Evolutionary conservation across 331 rosid genomes (phyloP).

Genomic region (Rosa hybrid): DNA sequence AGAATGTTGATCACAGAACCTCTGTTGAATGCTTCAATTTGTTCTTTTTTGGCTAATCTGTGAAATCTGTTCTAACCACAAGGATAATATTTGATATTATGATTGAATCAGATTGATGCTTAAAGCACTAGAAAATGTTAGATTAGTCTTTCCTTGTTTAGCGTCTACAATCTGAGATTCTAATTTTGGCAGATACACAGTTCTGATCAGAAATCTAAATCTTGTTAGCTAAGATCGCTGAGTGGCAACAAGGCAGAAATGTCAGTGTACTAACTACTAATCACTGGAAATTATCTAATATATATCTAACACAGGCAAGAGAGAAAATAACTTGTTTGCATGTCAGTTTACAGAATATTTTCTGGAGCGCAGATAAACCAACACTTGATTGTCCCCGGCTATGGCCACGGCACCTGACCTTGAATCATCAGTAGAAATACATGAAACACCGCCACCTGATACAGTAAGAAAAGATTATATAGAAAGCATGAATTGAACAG

Average conservation of each 20-base stretch:
- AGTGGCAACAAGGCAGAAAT: background rate
- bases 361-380: constrained; percentile 49
- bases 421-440: constrained; percentile 68
- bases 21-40: too few relatives aligned
- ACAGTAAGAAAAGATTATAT: background rate
- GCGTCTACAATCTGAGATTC: too few relatives aligned
- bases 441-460: constrained; percentile 54
- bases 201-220: too few relatives aligned
- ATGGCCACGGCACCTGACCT: constrained; percentile 61
- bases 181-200: too few relatives aligned
- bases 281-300: background rate
- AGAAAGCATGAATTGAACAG: background rate
- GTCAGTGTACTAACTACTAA: background rate
- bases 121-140: too few relatives aligned
- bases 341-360: constrained; percentile 25
- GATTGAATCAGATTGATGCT: too few relatives aligned
- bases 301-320: background rate
- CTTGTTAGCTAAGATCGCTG: too few relatives aligned
- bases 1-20: too few relatives aligned
- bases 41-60: too few relatives aligned
- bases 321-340: background rate
- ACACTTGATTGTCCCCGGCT: constrained; percentile 46
- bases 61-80: too few relatives aligned
- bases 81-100: too few relatives aligned
- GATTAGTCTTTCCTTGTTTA: too few relatives aligned